Evolutionary conservation across 805 yeast genomes (phyloP).

Genomic region (Cyberlindnera misumaiensis): DNA sequence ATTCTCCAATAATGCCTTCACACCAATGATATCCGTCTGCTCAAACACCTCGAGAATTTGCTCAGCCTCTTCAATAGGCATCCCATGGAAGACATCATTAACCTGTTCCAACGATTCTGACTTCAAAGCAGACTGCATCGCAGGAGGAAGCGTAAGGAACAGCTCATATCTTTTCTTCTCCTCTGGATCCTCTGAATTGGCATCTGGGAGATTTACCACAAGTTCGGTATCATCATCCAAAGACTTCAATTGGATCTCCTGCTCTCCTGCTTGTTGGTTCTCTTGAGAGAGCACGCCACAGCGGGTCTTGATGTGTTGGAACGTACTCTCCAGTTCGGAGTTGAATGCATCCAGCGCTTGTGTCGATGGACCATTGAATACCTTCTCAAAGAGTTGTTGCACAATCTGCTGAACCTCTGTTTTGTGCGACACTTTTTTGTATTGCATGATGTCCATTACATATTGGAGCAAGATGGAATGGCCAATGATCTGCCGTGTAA

Average conservation of each 20-base stretch:
- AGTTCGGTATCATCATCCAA: conserved; percentile 79
- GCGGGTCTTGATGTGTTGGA: conserved; percentile 66
- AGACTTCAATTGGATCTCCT: conserved; percentile 74
- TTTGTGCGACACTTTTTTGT: conserved; percentile 29
- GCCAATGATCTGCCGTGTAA: conserved; percentile 63
- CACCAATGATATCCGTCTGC: conserved; percentile 76
- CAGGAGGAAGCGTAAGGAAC: conserved; percentile 50
- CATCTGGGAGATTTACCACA: conserved; percentile 60
- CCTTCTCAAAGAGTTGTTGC: conserved; percentile 59
- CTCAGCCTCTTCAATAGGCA: conserved; percentile 78
- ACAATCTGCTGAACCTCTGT: conserved; percentile 38
- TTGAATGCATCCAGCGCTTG: conserved; percentile 67
- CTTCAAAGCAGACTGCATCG: conserved; percentile 70
- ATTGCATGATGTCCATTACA: conserved; percentile 35
- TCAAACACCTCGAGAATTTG: conserved; percentile 63
- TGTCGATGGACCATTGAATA: conserved; percentile 32
- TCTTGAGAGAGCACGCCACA: conserved; percentile 54
- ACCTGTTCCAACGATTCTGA: conserved; percentile 69
- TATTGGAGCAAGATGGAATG: conserved; percentile 80
- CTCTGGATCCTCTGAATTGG: conserved; percentile 38
- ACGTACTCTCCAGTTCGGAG: conserved; percentile 69
- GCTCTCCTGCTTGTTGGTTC: conserved; percentile 46
- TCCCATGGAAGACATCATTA: conserved; percentile 70
- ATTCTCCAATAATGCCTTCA: conserved; percentile 68
- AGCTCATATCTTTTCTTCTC: conserved; percentile 40